Percentiles rank a stretch among this genome's conserved stretches.
Conservation (phyloP, 1,284 basidiomycete species). For the Sporisorium graminicola region DNA sequence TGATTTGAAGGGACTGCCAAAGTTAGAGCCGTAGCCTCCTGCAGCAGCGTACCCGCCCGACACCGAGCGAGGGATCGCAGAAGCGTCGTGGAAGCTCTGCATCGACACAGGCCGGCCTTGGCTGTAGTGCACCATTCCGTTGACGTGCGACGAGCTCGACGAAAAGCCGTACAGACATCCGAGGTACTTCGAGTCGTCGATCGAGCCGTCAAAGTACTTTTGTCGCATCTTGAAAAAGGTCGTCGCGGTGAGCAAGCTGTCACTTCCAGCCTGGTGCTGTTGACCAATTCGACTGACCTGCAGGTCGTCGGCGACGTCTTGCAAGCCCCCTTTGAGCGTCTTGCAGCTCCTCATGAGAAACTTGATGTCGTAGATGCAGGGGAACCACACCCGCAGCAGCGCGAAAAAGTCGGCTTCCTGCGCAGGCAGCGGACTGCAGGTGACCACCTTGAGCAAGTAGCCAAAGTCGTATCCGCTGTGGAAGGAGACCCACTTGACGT, state of each 20-base stretch:
- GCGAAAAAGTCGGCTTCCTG: constrained; percentile 93
- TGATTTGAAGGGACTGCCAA: constrained; percentile 51
- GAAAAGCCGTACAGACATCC: constrained; percentile 67
- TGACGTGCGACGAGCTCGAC: constrained; percentile 52
- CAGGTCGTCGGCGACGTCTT: constrained; percentile 94
- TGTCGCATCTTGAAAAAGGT: constrained; percentile 97
- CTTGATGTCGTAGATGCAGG: constrained; percentile 97
- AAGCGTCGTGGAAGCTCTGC: constrained; percentile 50
- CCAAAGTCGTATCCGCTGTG: constrained; percentile 99
- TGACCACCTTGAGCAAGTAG: constrained; percentile 95
- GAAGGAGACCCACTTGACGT: constrained; percentile 97
- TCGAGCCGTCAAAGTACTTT: constrained; percentile 86
- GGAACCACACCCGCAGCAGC: constrained; percentile 91
- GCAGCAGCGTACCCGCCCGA: constrained; percentile 40
- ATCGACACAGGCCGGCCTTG: constrained; percentile 44
- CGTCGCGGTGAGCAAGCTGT: constrained; percentile 89
- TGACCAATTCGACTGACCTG: constrained; percentile 89
- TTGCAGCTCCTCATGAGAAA: constrained; percentile 92
- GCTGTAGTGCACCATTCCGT: constrained; percentile 53
- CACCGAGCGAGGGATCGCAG: constrained; percentile 44
- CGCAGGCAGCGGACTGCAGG: constrained; percentile 85
- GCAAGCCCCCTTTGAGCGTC: constrained; percentile 89
- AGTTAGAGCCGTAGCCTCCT: constrained; percentile 41
- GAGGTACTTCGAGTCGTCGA: constrained; percentile 74
- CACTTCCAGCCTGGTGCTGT: constrained; percentile 95